Evolutionary conservation across 208 protist species (phyloP).

Genomic region (Leishmania arabica): DNA sequence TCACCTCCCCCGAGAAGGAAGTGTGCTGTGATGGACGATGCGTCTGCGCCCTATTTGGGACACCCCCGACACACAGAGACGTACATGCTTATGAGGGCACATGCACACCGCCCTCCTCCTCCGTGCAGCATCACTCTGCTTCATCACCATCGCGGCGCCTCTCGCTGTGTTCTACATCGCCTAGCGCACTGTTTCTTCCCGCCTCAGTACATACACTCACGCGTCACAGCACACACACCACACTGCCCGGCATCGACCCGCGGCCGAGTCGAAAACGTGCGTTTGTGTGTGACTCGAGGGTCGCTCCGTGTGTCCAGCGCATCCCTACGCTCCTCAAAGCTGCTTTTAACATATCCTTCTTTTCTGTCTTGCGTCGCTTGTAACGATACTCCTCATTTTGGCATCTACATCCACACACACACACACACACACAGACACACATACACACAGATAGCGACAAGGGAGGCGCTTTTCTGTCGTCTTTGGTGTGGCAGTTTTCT

Average conservation of each 20-base stretch:
- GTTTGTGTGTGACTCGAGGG: background rate
- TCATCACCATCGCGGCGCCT: background rate
- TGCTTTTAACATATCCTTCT: background rate
- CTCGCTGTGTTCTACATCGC: background rate
- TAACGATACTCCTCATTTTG: background rate
- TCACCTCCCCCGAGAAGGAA: background rate
- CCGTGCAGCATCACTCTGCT: background rate
- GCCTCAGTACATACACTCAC: background rate
- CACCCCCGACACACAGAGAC: background rate
- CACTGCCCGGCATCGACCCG: background rate
- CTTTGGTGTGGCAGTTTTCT: background rate
- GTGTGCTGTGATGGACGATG: background rate
- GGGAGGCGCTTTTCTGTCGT: background rate
- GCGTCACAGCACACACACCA: background rate
- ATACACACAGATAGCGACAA: background rate
- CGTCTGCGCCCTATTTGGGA: background rate
- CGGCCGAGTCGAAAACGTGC: background rate
- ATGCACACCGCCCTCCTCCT: background rate
- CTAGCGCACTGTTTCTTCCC: background rate
- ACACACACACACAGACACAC: background rate
- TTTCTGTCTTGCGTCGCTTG: background rate
- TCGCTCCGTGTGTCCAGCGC: background rate
- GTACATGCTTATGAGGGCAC: background rate
- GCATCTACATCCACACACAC: background rate
- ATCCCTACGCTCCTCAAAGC: background rate